Evolutionary conservation across 2,329 filamentous ascomycete species (phyloP).

Genomic region (Tolypocladium tropicale): DNA sequence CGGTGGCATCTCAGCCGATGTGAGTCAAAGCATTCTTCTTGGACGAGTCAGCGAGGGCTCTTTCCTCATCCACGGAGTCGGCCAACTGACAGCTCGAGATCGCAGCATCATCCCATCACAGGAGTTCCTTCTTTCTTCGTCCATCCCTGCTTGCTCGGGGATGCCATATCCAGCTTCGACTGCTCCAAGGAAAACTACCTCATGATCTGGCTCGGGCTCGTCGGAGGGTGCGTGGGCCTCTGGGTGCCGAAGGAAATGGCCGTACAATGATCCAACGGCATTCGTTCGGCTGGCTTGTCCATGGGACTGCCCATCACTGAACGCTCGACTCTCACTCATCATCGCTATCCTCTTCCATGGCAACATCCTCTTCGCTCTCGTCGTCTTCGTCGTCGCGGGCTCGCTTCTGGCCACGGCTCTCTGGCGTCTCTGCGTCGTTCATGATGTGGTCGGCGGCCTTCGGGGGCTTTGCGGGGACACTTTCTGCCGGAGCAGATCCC

Average conservation of each 20-base stretch:
- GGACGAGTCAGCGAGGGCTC: conserved; percentile 16
- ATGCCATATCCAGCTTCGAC: conserved; percentile 61
- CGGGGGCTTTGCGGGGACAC: conserved; percentile 37
- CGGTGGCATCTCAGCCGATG: conserved; percentile 67
- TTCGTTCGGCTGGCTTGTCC: neutral
- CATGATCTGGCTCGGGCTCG: conserved; percentile 78
- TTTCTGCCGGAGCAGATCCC: conserved; percentile 31
- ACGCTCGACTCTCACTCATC: conserved; percentile 43
- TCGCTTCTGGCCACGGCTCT: conserved; percentile 57
- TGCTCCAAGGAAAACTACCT: conserved; percentile 62
- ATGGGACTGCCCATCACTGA: neutral
- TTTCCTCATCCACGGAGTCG: neutral
- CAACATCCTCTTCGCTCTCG: conserved; percentile 57
- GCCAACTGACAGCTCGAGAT: conserved; percentile 25
- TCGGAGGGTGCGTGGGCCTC: conserved; percentile 71
- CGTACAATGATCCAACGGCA: conserved; percentile 17
- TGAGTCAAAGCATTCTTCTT: conserved; percentile 34
- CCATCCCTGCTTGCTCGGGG: conserved; percentile 82
- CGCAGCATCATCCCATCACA: conserved; percentile 72
- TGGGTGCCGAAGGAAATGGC: conserved; percentile 65
- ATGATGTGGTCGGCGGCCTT: conserved; percentile 35
- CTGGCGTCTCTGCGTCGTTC: conserved; percentile 42
- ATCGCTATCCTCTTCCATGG: conserved; percentile 62
- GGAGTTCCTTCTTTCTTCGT: conserved; percentile 77
- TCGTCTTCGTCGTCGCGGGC: conserved; percentile 57